Percentiles rank a stretch among this genome's conserved stretches.
Conservation (phyloP, 768 basidiomycete genomes). For the Rickenella mellea region DNA sequence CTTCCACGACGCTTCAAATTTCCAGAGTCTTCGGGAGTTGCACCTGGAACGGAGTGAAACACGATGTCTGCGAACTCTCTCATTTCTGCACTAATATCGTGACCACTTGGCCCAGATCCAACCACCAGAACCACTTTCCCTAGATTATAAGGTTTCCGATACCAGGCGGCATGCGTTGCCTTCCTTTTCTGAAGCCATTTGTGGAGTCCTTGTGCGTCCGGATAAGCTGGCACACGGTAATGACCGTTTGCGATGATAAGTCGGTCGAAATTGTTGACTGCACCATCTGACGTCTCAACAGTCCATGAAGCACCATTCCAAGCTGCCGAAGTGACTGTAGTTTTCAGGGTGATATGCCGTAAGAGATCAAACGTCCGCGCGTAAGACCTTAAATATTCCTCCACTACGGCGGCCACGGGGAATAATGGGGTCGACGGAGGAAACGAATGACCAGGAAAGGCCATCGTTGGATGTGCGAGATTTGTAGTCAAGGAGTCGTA, state of each 20-base stretch:
- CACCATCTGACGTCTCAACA: constrained; percentile 31
- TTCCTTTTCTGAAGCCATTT: constrained; percentile 43
- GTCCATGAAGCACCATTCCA: constrained; percentile 39
- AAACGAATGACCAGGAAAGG: constrained; percentile 51
- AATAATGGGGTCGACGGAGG: constrained; percentile 66
- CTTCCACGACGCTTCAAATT: constrained; percentile 32
- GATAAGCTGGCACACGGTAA: constrained; percentile 55
- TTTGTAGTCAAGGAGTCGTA: constrained; percentile 82
- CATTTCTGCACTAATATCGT: constrained; percentile 58
- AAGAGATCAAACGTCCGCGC: constrained; percentile 50
- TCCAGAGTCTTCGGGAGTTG: constrained; percentile 20
- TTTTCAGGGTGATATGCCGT: constrained; percentile 54
- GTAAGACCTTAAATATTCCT: constrained; percentile 62
- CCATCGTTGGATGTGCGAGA: constrained; percentile 72
- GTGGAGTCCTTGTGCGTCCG: constrained; percentile 47
- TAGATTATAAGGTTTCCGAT: constrained; percentile 39
- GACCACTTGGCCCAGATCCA: constrained; percentile 52
- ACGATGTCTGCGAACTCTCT: constrained; percentile 31
- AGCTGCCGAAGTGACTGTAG: constrained; percentile 37
- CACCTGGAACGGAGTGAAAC: constrained; percentile 44
- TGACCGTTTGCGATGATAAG: constrained; percentile 73
- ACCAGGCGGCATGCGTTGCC: constrained; percentile 61
- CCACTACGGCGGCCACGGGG: constrained; percentile 51
- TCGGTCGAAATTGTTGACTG: constrained; percentile 42
- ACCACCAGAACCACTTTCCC: constrained; percentile 35